These are phyloP conservation scores for Basipetospora chlamydospora DNA, from an alignment of 2,329 filamentous ascomycete genomes.

Conservation along the genomic window DNA sequence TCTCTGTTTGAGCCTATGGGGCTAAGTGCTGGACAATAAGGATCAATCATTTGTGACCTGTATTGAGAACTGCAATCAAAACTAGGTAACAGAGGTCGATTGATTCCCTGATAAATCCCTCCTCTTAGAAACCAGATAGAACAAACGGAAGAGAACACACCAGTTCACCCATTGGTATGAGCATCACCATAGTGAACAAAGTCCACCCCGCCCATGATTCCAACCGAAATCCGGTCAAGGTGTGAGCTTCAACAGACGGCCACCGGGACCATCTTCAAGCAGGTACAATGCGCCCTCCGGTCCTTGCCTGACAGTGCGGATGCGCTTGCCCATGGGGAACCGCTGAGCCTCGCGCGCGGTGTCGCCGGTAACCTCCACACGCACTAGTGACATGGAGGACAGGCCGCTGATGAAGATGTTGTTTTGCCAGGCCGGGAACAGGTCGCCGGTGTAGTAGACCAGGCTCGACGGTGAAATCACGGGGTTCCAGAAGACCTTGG, in stretches of 20 bases:
- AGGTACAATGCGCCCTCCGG: constrained; percentile 18
- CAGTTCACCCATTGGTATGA: too few species aligned
- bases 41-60: too few species aligned
- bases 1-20: too few species aligned
- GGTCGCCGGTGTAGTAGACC: constrained; percentile 20
- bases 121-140: too few species aligned
- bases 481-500: constrained; percentile 19
- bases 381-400: constrained; percentile 14
- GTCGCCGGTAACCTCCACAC: constrained; percentile 16
- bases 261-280: constrained; percentile 16
- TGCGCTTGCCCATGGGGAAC: constrained; percentile 17
- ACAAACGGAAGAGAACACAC: too few species aligned
- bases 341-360: constrained; percentile 18
- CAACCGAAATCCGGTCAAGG: too few species aligned
- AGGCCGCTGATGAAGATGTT: constrained; percentile 18
- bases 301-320: constrained; percentile 17
- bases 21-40: too few species aligned
- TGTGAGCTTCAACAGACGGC: constrained; percentile 18
- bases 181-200: too few species aligned
- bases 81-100: too few species aligned
- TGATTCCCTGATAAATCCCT: too few species aligned
- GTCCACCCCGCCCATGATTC: too few species aligned
- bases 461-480: constrained; percentile 19
- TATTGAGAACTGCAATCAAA: too few species aligned
- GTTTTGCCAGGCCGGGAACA: constrained; percentile 18